Evolutionary conservation across 1,284 basidiomycete genomes (phyloP).

Genomic region (Ceratobasidium sp.): DNA sequence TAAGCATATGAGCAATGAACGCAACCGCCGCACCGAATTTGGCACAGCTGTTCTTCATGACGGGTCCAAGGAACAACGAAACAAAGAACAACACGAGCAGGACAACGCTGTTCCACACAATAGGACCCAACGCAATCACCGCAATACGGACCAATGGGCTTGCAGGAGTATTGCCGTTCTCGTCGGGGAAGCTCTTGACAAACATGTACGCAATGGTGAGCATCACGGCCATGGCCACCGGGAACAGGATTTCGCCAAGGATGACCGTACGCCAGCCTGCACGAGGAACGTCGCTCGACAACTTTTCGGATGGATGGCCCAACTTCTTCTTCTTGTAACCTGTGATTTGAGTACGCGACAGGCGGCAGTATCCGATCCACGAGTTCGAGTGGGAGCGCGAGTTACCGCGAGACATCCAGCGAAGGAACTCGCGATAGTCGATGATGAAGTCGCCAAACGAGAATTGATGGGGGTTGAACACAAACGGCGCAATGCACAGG

Average conservation of each 20-base stretch:
- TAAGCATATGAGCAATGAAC: slow-evolving; percentile 81
- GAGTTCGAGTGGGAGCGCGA: slow-evolving; percentile 94
- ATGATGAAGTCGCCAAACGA: slow-evolving; percentile 94
- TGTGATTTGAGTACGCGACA: slow-evolving; percentile 93
- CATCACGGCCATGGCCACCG: slow-evolving; percentile 79
- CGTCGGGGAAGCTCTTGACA: slow-evolving; percentile 80
- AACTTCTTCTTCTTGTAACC: slow-evolving; percentile 97
- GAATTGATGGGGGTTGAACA: slow-evolving; percentile 98
- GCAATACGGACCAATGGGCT: slow-evolving; percentile 89
- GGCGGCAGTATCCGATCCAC: slow-evolving; percentile 96
- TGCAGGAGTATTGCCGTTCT: slow-evolving; percentile 68
- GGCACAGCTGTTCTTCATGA: slow-evolving; percentile 82
- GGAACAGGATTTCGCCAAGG: slow-evolving; percentile 86
- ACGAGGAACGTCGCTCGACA: slow-evolving; percentile 85
- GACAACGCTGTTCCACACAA: slow-evolving; percentile 93
- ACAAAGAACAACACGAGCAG: slow-evolving; percentile 87
- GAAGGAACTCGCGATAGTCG: slow-evolving; percentile 94
- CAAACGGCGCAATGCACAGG: slow-evolving; percentile 89
- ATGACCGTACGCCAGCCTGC: slow-evolving; percentile 89
- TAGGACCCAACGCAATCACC: slow-evolving; percentile 90
- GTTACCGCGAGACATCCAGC: slow-evolving; percentile 98
- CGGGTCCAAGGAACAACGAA: slow-evolving; percentile 91
- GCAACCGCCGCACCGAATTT: slow-evolving; percentile 91
- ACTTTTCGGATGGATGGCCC: slow-evolving; percentile 92
- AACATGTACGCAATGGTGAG: slow-evolving; percentile 78